phyloP scores from a whole-genome alignment of 164 flowering plant genomes.

The Vitis cinerea region DNA sequence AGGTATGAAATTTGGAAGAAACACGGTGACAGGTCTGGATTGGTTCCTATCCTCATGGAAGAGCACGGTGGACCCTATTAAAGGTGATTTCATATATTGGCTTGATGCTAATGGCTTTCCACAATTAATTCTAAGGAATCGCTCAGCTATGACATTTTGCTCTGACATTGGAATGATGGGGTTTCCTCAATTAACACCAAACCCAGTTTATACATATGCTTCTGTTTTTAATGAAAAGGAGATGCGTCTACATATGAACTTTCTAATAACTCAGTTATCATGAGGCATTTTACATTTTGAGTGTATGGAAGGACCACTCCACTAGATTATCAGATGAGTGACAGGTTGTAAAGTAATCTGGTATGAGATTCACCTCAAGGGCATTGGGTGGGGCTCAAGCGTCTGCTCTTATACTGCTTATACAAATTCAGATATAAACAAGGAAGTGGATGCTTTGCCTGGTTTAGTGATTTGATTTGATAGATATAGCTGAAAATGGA shows the following conservation, averaged over 20 bases:
- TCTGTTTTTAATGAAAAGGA: constrained; percentile 23
- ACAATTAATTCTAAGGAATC: constrained; percentile 11
- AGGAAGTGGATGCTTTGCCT: constrained; percentile 28
- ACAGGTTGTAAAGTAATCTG: constrained; percentile 22
- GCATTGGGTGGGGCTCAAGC: constrained; percentile 22
- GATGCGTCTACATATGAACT: constrained; percentile 16
- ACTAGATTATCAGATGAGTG: constrained; percentile 23
- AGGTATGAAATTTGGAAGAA: constrained; percentile 28
- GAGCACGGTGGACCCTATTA: constrained; percentile 31
- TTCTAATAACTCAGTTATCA: constrained; percentile 6
- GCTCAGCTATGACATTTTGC: constrained; percentile 8
- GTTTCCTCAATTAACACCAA: constrained; percentile 8
- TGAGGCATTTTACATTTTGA: constrained; percentile 26
- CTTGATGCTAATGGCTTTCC: constrained; percentile 29
- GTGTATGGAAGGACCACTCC: constrained; percentile 46
- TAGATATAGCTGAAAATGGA: constrained; percentile 24
- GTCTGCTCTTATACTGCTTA: constrained; percentile 41
- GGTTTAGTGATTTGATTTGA: constrained; percentile 25
- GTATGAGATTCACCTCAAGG: constrained; percentile 6
- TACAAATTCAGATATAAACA: constrained; percentile 17
- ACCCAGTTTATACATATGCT: constrained; percentile 9
- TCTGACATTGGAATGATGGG: constrained; percentile 60
- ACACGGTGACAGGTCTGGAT: constrained; percentile 15
- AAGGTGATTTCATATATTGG: constrained; percentile 19
- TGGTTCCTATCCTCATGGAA: constrained; percentile 36